These are phyloP conservation scores for Puya raimondii DNA, from an alignment of 176 grass and related monocot genomes.

Conservation along the genomic window DNA sequence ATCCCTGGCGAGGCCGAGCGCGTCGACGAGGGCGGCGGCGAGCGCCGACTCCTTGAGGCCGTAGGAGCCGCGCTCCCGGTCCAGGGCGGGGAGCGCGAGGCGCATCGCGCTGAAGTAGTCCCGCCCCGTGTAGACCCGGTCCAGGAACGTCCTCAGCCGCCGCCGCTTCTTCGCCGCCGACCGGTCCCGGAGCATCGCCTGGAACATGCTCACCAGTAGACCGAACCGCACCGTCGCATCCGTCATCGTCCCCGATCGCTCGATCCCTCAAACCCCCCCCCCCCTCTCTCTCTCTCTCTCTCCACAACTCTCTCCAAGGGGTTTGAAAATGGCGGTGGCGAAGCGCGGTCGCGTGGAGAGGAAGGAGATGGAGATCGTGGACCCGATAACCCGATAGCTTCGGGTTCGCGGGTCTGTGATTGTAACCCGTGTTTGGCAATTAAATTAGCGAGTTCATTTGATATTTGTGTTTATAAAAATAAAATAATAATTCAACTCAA, in stretches of 20 bases:
- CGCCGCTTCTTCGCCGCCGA: slow-evolving; percentile 55
- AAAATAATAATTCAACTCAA: too few species aligned
- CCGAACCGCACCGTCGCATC: slow-evolving; percentile 61
- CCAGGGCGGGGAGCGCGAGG: slow-evolving; percentile 61
- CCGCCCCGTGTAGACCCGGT: slow-evolving; percentile 50
- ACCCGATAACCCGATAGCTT: too few species aligned
- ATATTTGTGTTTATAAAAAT: too few species aligned
- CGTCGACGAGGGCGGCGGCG: slow-evolving; percentile 61
- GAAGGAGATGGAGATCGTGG: neutral
- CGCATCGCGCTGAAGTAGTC: slow-evolving; percentile 81
- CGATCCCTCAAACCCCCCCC: neutral
- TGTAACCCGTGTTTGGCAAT: too few species aligned
- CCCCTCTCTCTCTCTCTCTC: neutral
- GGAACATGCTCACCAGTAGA: slow-evolving; percentile 73
- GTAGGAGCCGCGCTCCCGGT: slow-evolving; percentile 85
- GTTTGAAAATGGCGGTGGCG: slow-evolving; percentile 9
- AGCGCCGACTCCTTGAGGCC: slow-evolving; percentile 86
- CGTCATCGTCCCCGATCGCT: slow-evolving; percentile 29
- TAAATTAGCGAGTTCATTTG: too few species aligned
- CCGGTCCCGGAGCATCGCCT: slow-evolving; percentile 66
- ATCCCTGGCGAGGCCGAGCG: slow-evolving; percentile 81
- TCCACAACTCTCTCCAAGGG: neutral
- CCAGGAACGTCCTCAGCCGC: slow-evolving; percentile 68
- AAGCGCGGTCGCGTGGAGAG: neutral
- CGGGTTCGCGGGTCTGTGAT: too few species aligned